Evolutionary conservation across 2,329 filamentous ascomycete genomes (phyloP), one percentile per base, ranked within the genome.

Genomic region (Stagonosporopsis cucurbitacearum): DNA sequence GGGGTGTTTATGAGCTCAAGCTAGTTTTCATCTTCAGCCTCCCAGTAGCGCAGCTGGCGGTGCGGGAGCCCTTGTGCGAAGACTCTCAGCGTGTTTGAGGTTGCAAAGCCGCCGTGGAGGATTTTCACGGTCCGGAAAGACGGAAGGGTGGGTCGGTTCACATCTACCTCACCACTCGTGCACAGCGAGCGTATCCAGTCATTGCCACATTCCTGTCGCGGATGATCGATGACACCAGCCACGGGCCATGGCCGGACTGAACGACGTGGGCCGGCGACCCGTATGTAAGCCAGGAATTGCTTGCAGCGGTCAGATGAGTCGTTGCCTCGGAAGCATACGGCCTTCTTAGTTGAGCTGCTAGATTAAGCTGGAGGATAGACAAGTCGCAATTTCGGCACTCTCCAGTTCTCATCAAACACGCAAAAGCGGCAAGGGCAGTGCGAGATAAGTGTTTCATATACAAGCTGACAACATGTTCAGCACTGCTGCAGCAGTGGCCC

Each of bases 361-460:
- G 59, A 57, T 54, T 57, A 35, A 54, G 57, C 55, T 57, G 52
- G 56, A 30, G 41, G 26, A 42, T 37, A 44, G 54, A 58, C 64
- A 45, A 61, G 55, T 67, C 67, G 68, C 57, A 71, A 71, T 71
- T 63, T 70, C 63, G 61, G 59, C 40, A 33, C 43, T 51, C 57
- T 57, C 59, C 57, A 63, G 36, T 50, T n/a, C 54, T 53, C 48
- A 56, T 57, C 56, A 41, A 46, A 50, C 50, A 57, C 57, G 58
- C 50, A 57, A 46, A 47, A 46, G 28, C 30, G 42, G 48, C 44
- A 19, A 30, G 42, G 52, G 47, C 53, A 44, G 45, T 53, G 37
- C 37, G 23, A 32, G 17, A 35, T n/a, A 19, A 22, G 13, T 52
- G 25, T 46, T 28, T 50, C 30, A 23, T 39, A 55, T 20, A 22